A percentile compares a stretch with the other conserved stretches of the same genome.
Conservation (phyloP, 73 alveolate species). For the Paraurostyla sp. region DNA sequence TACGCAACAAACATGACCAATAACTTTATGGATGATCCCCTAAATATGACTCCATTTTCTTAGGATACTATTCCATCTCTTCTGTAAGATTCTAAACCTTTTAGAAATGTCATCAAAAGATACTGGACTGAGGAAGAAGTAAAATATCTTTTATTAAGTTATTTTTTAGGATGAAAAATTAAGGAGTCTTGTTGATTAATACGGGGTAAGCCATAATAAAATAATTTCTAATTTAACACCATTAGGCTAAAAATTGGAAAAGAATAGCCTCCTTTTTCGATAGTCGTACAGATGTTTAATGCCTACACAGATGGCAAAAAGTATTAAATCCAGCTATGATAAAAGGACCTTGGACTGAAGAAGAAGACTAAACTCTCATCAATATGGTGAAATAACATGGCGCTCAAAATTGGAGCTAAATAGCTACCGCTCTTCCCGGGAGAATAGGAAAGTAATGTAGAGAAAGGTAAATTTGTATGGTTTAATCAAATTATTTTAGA, state of each 20-base stretch:
- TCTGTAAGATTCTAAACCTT: slow-evolving; percentile 41
- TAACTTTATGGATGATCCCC: slow-evolving; percentile 13
- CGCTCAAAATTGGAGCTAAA: slow-evolving; percentile 88
- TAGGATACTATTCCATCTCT: not conserved
- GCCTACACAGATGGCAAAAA: slow-evolving; percentile 86
- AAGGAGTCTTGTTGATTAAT: slow-evolving; percentile 65
- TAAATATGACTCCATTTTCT: slow-evolving; percentile 22
- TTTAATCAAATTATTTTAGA: slow-evolving; percentile 38
- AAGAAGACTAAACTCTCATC: slow-evolving; percentile 88
- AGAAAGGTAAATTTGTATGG: slow-evolving; percentile 75
- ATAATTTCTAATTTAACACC: not conserved
- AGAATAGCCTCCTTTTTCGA: slow-evolving; percentile 78
- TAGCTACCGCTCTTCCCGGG: slow-evolving; percentile 89
- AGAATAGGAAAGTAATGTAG: slow-evolving; percentile 92
- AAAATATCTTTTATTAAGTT: not conserved
- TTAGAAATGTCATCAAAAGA: slow-evolving; percentile 43
- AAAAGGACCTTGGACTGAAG: slow-evolving; percentile 94
- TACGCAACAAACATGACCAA: not conserved
- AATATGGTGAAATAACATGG: slow-evolving; percentile 85
- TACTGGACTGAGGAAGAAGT: slow-evolving; percentile 81
- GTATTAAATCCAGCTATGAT: slow-evolving; percentile 83
- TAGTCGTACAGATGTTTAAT: slow-evolving; percentile 80
- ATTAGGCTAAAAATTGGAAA: slow-evolving; percentile 80
- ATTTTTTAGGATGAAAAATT: slow-evolving; percentile 73
- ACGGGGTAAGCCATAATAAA: slow-evolving; percentile 67